Percentiles rank a stretch among this genome's conserved stretches.
phyloP scores from a whole-genome alignment of 805 yeast species.

The Ogataea chonburiensis region DNA sequence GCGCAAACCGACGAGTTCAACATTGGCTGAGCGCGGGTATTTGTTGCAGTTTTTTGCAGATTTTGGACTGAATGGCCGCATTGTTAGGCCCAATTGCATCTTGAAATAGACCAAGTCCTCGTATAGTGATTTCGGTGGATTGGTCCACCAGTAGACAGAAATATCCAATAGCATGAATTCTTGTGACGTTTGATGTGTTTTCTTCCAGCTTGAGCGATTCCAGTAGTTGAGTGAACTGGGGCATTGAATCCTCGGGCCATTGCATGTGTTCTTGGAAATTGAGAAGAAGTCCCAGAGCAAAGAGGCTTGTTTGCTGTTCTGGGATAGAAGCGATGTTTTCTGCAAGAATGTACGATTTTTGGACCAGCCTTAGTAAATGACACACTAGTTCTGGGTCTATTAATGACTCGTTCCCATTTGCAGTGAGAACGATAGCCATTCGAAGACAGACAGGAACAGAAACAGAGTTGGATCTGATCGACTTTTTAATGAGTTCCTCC shows the following conservation, averaged over 20 bases:
- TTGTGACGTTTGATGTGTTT: constrained; percentile 8
- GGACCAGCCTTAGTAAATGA: constrained; percentile 14
- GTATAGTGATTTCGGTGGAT: constrained; percentile 4
- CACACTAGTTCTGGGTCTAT: constrained; percentile 8
- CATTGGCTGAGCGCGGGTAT: constrained; percentile 18
- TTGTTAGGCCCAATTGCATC: constrained; percentile 9
- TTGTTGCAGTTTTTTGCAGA: constrained; percentile 2
- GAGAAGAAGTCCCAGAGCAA: constrained; percentile 22
- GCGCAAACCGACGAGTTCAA: constrained; percentile 75
- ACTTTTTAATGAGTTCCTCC: background rate
- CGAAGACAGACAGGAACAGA: constrained; percentile 2
- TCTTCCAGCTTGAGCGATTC: constrained; percentile 9
- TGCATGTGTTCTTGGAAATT: constrained; percentile 10
- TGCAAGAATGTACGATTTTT: constrained; percentile 12
- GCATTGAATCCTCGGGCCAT: background rate
- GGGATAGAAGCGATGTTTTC: constrained; percentile 4
- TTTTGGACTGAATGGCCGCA: constrained; percentile 12
- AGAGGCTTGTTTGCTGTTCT: constrained; percentile 16
- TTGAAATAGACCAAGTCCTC: constrained; percentile 18
- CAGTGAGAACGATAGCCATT: constrained; percentile 17
- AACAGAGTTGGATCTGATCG: constrained; percentile 2
- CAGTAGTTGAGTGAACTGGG: constrained; percentile 4
- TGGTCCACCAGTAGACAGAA: constrained; percentile 23
- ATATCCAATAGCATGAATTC: constrained; percentile 29
- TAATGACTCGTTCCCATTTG: constrained; percentile 4